Base-by-base conservation (phyloP, 345 rosid genomes). In the Hevea brasiliensis region DNA sequence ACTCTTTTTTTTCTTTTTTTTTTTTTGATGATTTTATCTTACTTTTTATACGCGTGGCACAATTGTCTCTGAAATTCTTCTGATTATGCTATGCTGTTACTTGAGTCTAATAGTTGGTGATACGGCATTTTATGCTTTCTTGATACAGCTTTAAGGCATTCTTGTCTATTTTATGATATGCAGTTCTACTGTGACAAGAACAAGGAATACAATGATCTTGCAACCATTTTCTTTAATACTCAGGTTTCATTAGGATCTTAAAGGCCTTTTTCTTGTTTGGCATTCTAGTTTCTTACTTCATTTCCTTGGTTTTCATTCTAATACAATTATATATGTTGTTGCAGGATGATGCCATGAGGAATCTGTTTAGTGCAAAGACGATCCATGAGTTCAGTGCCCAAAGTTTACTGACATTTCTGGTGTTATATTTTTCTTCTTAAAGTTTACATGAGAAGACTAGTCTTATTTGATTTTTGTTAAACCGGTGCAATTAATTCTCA, bases 331-430 rank as follows among this genome's bases (percentile, higher is more conserved):
- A 41, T 56, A 60, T 26, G 51, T 66, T 69, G 44, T 62, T 45
- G 50, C 90, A 94, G 99, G 99, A 95, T 87, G 98, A 95, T 84
- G 99, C 99, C 63, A 95, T 92, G 71, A 88, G 99, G 84, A 95
- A 95, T 85, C 84, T 95, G 85, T 95, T 95, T 77, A 95, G 99
- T 80, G 97, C 99, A 65, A 95, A 92, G 82, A 95, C 99, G 69
- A 83, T 90, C 84, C 99, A 92, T 54, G 99, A 92, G 82, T 95
- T 84, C 83, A 92, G 97, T 77, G 93, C 99, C 54, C 97, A 90
- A 77, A 91, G 94, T 83, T 81, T 95, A 75, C 76, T 91, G 82
- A 90, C 99, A 23, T 95, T 92, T 84, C 87, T 95, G 98, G 99
- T 95, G 89, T 24, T 56, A 42, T n/a, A 57, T 23, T 37, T 63